Base-by-base conservation (phyloP, 2,329 filamentous ascomycete genomes). In the Neonectria hederae region DNA sequence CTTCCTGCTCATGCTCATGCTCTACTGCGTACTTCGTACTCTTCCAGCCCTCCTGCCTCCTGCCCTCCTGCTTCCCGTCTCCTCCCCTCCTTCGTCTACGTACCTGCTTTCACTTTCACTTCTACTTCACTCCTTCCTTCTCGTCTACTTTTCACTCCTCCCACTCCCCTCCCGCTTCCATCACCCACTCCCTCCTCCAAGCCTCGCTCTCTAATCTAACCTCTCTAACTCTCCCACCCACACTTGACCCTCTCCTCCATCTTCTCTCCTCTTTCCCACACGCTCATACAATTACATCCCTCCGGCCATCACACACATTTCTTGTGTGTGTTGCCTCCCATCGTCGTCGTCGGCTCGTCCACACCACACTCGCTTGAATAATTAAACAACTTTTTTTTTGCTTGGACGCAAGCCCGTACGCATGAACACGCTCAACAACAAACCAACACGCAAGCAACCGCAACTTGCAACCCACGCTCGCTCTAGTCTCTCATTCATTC, bases 221-320 rank as follows among this genome's bases (percentile, higher is more conserved):
- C 67, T 63, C 58, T 49, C 62, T 56, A 62, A 43, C 56, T 40
- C 49, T 65, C 54, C 45, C 59, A 54, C 62, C 58, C 59, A 58
- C 67, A 68, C 70, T 32, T 8, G 45, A n/a, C 45, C 48, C 51
- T 53, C 67, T 56, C 53, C 26, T 62, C 45, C 67, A 62, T 67
- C 60, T n/a, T n/a, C n/a, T n/a, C 63, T 69, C 60, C 59, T 63
- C 68, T 19, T 63, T 62, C 65, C 69, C 56, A 67, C 66, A n/a
- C 52, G 59, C 54, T 58, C 60, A 54, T 63, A 63, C 60, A 63
- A 63, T 43, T 63, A 63, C 60, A 42, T 58, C 54, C 45, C 49
- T 49, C 52, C 54, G 58, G 55, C 45, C 60, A 54, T 54, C 54
- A 62, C 61, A 58, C 63, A 56, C 62, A 51, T 40, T 54, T 48